Evolutionary conservation across 805 yeast species (phyloP).

Genomic region (Wickerhamomyces queroliae): DNA sequence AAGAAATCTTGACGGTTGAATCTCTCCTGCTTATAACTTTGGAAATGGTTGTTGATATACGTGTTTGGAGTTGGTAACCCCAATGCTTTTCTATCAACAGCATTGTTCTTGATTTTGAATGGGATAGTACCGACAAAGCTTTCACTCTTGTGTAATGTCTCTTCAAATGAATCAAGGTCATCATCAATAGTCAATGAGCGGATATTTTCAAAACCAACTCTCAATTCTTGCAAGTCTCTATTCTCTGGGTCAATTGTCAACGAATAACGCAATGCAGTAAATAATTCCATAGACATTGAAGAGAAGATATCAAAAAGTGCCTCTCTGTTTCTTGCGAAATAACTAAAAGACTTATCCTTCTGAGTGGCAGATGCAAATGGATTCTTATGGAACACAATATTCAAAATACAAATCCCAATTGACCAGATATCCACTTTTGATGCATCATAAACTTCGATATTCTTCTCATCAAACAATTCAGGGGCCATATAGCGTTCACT

Average conservation of each 20-base stretch:
- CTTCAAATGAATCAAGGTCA: constrained; percentile 45
- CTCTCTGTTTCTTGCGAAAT: constrained; percentile 83
- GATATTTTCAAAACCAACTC: constrained; percentile 45
- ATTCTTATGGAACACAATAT: constrained; percentile 81
- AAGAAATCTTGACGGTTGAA: constrained; percentile 68
- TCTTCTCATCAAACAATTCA: constrained; percentile 63
- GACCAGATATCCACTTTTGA: constrained; percentile 88
- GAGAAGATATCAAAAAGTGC: constrained; percentile 90
- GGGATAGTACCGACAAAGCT: constrained; percentile 13
- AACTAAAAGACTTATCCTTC: constrained; percentile 75
- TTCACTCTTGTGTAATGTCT: constrained; percentile 22
- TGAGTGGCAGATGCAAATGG: constrained; percentile 81
- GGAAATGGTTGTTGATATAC: constrained; percentile 33
- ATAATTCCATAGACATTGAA: constrained; percentile 79
- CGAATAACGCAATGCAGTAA: constrained; percentile 72
- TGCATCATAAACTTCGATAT: constrained; percentile 62
- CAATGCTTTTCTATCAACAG: constrained; percentile 45
- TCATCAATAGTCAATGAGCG: constrained; percentile 80
- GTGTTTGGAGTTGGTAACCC: constrained; percentile 57
- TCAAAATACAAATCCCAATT: constrained; percentile 74
- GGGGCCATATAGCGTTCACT: constrained; percentile 95
- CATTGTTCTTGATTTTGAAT: constrained; percentile 22
- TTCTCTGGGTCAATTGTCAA: constrained; percentile 84
- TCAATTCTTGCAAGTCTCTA: constrained; percentile 61
- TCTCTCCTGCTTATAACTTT: constrained; percentile 26